Evolutionary conservation across 108 stramenopile genomes (phyloP), one percentile per base, ranked within the genome.

Genomic region (Skeletonema menzelii): DNA sequence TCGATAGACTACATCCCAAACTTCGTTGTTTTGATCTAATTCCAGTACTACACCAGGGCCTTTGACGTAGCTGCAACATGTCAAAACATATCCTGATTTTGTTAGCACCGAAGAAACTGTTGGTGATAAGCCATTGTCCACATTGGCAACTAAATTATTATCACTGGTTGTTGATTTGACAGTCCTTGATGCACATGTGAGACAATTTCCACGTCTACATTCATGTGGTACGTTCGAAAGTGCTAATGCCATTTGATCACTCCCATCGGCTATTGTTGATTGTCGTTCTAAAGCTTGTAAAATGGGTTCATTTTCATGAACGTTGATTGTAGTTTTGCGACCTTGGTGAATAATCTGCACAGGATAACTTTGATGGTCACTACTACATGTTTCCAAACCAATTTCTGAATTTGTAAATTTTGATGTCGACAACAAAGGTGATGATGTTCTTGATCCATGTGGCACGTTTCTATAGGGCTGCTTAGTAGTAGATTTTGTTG

Each of bases 181-280:
- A 20, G 63, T 37, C 32, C 67, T 66, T 30, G 85, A 84, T 17
- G 86, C 69, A 72, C 91, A 92, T 2, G 91, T 88, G 57, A 92
- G 68, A 53, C 91, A 92, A 72, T 88, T 90, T 0, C 91, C 91
- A 10, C 89, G 78, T 11, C 88, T 84, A 67, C 91, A 92, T 56
- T 92, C 88, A 42, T 77, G 75, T 3, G 91, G 89, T 17, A 88
- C 61, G 49, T 77, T 53, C 6, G 89, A 84, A 19, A 92, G 47
- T 13, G 75, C 74, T 14, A 92, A 69, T 40, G 57, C 67, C n/a
- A 24, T 20, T 53, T 53, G 49, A 24, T 53, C 31, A 8, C n/a
- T 5, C 13, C 35, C 13, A 24, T 24, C 19, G 44, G 61, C 46
- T 8, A 30, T 56, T 56, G 46, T 53, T 11, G 79, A 80, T 69